Conservation (phyloP, 176 grass and related monocot genomes). For the Musa schizocarpa region DNA sequence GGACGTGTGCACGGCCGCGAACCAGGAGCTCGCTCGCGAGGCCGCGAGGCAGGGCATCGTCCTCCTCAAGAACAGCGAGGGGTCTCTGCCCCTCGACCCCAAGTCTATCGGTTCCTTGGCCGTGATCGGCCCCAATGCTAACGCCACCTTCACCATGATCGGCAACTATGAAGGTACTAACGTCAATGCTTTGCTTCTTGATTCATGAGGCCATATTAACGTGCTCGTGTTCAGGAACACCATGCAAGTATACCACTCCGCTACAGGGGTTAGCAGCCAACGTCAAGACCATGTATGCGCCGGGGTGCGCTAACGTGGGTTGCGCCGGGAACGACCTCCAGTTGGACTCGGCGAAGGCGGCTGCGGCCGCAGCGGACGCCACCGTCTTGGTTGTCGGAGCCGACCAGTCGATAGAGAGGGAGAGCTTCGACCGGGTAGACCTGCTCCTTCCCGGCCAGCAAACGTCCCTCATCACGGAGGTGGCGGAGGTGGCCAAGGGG, state of each 20-base stretch:
- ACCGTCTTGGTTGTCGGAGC: conserved; percentile 65
- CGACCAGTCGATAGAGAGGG: conserved; percentile 47
- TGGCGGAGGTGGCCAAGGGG: conserved; percentile 36
- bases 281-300: conserved; percentile 17
- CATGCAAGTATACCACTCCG: conserved; percentile 38
- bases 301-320: conserved; percentile 37
- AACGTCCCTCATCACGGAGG: conserved; percentile 41
- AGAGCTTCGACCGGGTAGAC: conserved; percentile 48
- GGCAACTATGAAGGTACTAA: conserved; percentile 46
- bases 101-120: conserved; percentile 13
- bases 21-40: conserved; percentile 51
- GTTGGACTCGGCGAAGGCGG: conserved; percentile 6
- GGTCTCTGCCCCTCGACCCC: conserved; percentile 31
- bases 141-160: conserved; percentile 26
- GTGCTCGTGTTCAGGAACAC: conserved; percentile 18
- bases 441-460: conserved; percentile 55
- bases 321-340: conserved; percentile 14
- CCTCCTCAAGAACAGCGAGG: conserved; percentile 47
- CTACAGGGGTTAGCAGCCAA: conserved; percentile 29
- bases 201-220: too few relatives aligned
- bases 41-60: conserved; percentile 72
- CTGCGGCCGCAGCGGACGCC: conserved; percentile 31
- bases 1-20: conserved; percentile 40
- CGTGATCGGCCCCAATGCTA: conserved; percentile 57
- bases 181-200: too few relatives aligned